Conservation (phyloP, 2,329 filamentous ascomycete genomes). For the Epicoccum sorghinum region DNA sequence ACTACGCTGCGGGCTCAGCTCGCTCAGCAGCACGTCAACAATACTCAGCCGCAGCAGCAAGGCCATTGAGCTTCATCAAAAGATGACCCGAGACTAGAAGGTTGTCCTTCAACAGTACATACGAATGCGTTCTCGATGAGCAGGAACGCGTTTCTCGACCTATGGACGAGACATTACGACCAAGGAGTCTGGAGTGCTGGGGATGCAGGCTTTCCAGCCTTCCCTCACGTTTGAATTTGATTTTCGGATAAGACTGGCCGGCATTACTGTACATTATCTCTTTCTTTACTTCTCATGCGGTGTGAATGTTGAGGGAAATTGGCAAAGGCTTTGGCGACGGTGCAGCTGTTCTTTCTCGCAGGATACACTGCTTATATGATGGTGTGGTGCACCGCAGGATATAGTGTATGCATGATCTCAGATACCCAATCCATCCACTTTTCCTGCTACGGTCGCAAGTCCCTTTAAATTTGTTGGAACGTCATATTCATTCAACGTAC, state of each 20-base stretch:
- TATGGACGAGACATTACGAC: constrained; percentile 11
- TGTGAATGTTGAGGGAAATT: constrained; percentile 10
- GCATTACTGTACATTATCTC: constrained; percentile 14
- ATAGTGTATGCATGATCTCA: constrained; percentile 8
- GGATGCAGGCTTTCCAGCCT: background rate
- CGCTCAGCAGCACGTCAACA: constrained; percentile 43
- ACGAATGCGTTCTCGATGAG: background rate
- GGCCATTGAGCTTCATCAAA: constrained; percentile 1
- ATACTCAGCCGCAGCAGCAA: constrained; percentile 26
- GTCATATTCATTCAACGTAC: no score
- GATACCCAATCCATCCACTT: constrained; percentile 15
- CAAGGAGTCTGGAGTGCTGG: constrained; percentile 4
- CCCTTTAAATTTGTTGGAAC: no score
- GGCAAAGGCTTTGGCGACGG: constrained; percentile 14
- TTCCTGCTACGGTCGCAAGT: background rate
- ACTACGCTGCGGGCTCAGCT: constrained; percentile 46
- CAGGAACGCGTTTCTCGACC: constrained; percentile 10
- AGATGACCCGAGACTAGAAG: background rate
- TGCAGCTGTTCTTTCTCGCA: constrained; percentile 13
- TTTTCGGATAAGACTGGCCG: constrained; percentile 4
- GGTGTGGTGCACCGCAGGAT: constrained; percentile 3
- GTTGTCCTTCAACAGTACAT: constrained; percentile 6
- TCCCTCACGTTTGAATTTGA: background rate
- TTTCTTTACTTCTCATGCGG: background rate
- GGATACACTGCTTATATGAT: constrained; percentile 21